Conservation (phyloP, 768 basidiomycete species). For the Tulasnella sp. region DNA sequence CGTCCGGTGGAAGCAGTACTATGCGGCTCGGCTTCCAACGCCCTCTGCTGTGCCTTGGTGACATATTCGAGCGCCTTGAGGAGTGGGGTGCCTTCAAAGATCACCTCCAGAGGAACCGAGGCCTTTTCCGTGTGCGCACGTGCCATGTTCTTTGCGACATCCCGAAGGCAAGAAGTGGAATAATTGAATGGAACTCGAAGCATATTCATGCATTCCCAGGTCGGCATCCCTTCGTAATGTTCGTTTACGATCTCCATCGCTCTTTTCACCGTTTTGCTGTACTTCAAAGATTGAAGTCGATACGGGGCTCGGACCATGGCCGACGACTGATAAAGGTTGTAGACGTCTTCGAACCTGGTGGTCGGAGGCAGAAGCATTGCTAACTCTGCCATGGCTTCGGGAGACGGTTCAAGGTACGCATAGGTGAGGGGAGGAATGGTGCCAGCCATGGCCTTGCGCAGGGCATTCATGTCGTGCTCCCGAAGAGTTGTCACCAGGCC, state of each 20-base stretch:
- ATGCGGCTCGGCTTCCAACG: not conserved
- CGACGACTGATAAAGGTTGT: slow-evolving; percentile 46
- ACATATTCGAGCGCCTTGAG: slow-evolving; percentile 44
- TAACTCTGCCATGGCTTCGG: slow-evolving; percentile 32
- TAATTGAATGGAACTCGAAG: slow-evolving; percentile 15
- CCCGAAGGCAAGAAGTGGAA: slow-evolving; percentile 15
- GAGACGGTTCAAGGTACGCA: slow-evolving; percentile 46
- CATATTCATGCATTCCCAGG: slow-evolving; percentile 22
- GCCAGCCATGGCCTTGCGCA: slow-evolving; percentile 52
- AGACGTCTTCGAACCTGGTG: slow-evolving; percentile 38
- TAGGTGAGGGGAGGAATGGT: slow-evolving; percentile 49
- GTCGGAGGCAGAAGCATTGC: slow-evolving; percentile 34
- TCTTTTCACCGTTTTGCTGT: not conserved
- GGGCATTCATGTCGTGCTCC: slow-evolving; percentile 54
- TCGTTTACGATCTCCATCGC: slow-evolving; percentile 8
- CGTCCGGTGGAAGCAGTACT: not conserved
- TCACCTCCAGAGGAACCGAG: slow-evolving; percentile 43
- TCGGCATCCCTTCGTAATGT: not conserved
- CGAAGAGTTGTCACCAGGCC: slow-evolving; percentile 75
- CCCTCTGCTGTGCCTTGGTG: slow-evolving; percentile 36
- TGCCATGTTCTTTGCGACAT: slow-evolving; percentile 40
- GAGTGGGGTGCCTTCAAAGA: slow-evolving; percentile 40
- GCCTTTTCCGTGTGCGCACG: slow-evolving; percentile 41
- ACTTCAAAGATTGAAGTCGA: slow-evolving; percentile 12
- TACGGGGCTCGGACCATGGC: slow-evolving; percentile 40